phyloP scores from a whole-genome alignment of 768 basidiomycete genomes.

The Infundibulicybe gibba region DNA sequence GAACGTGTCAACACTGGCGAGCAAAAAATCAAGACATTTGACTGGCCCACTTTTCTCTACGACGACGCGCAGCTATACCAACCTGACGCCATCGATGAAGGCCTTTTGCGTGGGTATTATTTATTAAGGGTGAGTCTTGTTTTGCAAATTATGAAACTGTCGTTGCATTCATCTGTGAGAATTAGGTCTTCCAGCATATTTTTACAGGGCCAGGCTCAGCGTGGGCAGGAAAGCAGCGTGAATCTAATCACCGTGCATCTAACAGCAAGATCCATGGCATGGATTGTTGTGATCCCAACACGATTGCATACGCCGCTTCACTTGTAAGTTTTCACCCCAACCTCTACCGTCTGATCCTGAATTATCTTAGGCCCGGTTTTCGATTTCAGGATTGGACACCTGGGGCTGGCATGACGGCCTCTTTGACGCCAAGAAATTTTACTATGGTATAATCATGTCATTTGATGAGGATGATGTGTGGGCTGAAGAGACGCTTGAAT shows the following conservation, averaged over 20 bases:
- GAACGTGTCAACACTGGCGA: slow-evolving; percentile 1
- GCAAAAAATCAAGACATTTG: not conserved
- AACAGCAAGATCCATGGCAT: slow-evolving; percentile 7
- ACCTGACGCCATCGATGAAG: slow-evolving; percentile 2
- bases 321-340: slow-evolving; percentile 4
- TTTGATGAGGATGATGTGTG: slow-evolving; percentile 1
- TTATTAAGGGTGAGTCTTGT: slow-evolving; percentile 5
- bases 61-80: slow-evolving; percentile 2
- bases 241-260: not conserved
- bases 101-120: slow-evolving; percentile 3
- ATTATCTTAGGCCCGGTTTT: slow-evolving; percentile 4
- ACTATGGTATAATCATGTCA: not conserved
- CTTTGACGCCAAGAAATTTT: slow-evolving; percentile 6
- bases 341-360: not conserved
- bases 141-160: too few species aligned
- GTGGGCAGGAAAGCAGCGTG: slow-evolving; percentile 1
- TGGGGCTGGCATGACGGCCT: slow-evolving; percentile 5
- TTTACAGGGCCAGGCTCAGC: slow-evolving; percentile 9
- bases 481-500: slow-evolving; percentile 5
- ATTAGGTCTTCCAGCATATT: slow-evolving; percentile 7
- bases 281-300: not conserved
- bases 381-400: slow-evolving; percentile 6
- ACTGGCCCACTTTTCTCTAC: slow-evolving; percentile 4
- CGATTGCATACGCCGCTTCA: slow-evolving; percentile 9
- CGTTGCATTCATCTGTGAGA: not conserved